Base-by-base conservation (phyloP, 306 rosid genomes). In the Sphenostylis stenocarpa region DNA sequence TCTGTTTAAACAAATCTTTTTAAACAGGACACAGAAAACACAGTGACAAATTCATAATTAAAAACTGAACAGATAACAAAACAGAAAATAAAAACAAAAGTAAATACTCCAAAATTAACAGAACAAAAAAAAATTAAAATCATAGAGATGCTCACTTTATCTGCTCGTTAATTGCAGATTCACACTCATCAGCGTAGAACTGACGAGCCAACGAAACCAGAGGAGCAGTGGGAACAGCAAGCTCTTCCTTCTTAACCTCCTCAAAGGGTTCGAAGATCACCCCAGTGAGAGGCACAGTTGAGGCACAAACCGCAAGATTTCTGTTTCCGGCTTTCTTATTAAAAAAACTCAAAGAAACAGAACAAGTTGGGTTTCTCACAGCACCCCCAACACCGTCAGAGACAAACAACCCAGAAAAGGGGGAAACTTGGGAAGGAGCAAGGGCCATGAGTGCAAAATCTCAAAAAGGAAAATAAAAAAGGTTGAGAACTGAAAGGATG, bases 201-300 rank as follows among this genome's bases (percentile, higher is more conserved):
- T 87, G 88, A 15, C 85, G 82, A 51, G 88, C 88, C 69, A 85
- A 3, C 16, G 91, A 87, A 74, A 82, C 88, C 3, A 65, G 82
- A 31, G 82, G 84, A 15, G 81, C 73, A 4, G 67, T 16, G 0
- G 91, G 91, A 68, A 85, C 66, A 72, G 80, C 76, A 17, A 82
- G 76, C 11, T 20, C 34, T 1, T 57, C 70, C 36, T 82, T 87
- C 67, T 85, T 85, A 3, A 87, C 84, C 82, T 87, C 91, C 52
- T 80, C 81, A 60, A 87, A 87, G 0, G 91, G 91, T 77, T 85
- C 82, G 26, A 87, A 87, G 21, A 79, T 20, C 7, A 85, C 79
- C 6, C 87, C 86, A 13, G 85, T 77, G 11, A 80, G 45, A 24
- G 85, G 66, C 31, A 29, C 23, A 0, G 47, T 72, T 15, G 86